Base-by-base conservation (phyloP, 352 stramenopile species). In the Globisporangium echinulatum region DNA sequence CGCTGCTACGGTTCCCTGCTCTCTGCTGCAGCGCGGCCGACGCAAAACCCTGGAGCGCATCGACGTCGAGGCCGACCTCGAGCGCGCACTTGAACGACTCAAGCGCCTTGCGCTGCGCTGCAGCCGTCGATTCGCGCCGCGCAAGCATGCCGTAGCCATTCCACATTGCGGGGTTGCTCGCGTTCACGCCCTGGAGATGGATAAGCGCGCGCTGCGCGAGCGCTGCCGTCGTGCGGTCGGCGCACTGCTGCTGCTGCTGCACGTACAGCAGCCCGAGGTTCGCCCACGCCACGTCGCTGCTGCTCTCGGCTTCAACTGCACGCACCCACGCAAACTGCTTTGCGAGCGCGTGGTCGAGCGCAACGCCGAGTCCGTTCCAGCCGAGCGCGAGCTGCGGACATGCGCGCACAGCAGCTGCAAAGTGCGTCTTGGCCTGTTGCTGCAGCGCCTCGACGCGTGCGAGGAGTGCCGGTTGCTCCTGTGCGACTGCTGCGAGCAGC, bases 231-330 rank as follows among this genome's bases (percentile, higher is more conserved):
- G 62, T 42, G 13, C 68, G 46, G 38, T 72, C 62, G 1, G 56
- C 47, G 56, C 39, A 25, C 7, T n/a, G 9, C 40, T 81, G 67
- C 39, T 61, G 66, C 3, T 88, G 70, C 3, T 57, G 64, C 15
- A 90, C 66, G 55, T 94, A 96, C 17, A 96, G 71, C 79, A 94
- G 88, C 25, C 84, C 86, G 1, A 96, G 50, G 63, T 96, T 96
- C 13, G 86, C 79, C 84, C 86, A 96, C 19, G 86, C 79, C 3
- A 74, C 75, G 25, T 94, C 83, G 11, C 63, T 70, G 48, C 74
- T 90, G 46, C 55, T 75, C 5, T 71, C 63, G 19, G 19, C 40
- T 63, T 91, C 74, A 17, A 92, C 77, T 0, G 84, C 72, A 58
- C 86, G 84, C 13, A 74, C 68, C 84, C 84, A 93, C 7, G 72